Base-by-base conservation (phyloP, 345 rosid species). In the Eucalyptus leucophloia region DNA sequence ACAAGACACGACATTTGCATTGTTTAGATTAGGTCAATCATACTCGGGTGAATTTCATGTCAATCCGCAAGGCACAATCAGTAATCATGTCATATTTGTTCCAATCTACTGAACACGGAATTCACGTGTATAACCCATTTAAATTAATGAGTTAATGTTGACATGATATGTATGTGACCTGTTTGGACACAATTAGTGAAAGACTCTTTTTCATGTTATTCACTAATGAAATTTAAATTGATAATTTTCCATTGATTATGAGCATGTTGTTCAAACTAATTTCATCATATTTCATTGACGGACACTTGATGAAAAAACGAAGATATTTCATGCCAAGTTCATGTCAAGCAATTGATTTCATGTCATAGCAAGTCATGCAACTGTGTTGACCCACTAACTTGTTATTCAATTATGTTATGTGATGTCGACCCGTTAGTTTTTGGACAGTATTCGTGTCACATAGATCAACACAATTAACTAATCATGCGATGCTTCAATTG, bases 61-160 rank as follows among this genome's bases (percentile, higher is more conserved):
- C 8, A 77, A 40, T 7, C 7, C 2, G 2, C 3, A 4, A 77
- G 9, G 26, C 15, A 4, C 2, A 0, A 13, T 77, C 12, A 37
- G 5, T 21, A 40, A 11, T 21, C 77, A 14, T 72, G 34, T 62
- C 32, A 7, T 28, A 62, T 62, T 28, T 30, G 4, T 62, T 62
- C 16, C 32, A 62, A 62, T 62, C 34, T 13, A 30, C 16, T 0
- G 0, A 26, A 77, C 47, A 23, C 1, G 5, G 5, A 40, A 21
- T 37, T 40, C 8, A 23, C 28, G 1, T 77, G 47, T 12, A 40
- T 21, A 2, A 77, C 1, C 44, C 14, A 19, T 72, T 72, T 37
- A 72, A 72, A 72, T 72, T 34, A 34, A 72, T 18, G 8, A 23
- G 45, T 72, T 72, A 19, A 10, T 34, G 15, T 34, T 19, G 47